These are phyloP conservation scores for Baudoinia panamericana DNA, from an alignment of 495 filamentous ascomycete genomes.

Conservation along the genomic window DNA sequence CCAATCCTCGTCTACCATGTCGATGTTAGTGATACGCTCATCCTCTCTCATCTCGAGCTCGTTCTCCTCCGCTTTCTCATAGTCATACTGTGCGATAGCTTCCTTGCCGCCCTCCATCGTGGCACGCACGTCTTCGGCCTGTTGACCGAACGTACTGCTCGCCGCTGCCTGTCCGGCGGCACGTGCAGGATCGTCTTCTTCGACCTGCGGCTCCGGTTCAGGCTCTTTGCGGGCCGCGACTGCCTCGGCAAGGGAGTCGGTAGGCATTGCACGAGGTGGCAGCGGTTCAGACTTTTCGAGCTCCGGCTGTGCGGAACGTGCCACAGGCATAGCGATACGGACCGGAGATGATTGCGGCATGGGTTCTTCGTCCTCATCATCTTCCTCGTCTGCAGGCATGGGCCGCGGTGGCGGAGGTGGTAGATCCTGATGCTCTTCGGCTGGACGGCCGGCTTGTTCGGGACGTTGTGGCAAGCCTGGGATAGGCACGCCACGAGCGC, in stretches of 20 bases:
- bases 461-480: constrained; percentile 56
- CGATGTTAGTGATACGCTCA: constrained; percentile 83
- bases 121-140: constrained; percentile 21
- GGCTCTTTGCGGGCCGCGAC: constrained; percentile 51
- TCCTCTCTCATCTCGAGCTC: constrained; percentile 87
- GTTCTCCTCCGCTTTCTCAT: constrained; percentile 94
- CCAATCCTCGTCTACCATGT: constrained; percentile 96
- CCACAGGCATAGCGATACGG: constrained; percentile 75
- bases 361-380: constrained; percentile 25
- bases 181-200: constrained; percentile 46
- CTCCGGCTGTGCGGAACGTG: constrained; percentile 44
- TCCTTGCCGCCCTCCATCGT: constrained; percentile 39
- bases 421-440: constrained; percentile 34
- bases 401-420: constrained; percentile 46
- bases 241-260: constrained; percentile 42
- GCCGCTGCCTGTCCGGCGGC: constrained; percentile 45
- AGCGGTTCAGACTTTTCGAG: constrained; percentile 38
- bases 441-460: constrained; percentile 37
- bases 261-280: constrained; percentile 37
- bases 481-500: constrained; percentile 50
- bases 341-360: constrained; percentile 56
- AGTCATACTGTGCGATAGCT: constrained; percentile 83
- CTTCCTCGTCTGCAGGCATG: constrained; percentile 32
- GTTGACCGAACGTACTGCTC: constrained; percentile 31
- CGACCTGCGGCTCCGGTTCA: constrained; percentile 44